phyloP scores from a whole-genome alignment of 1,139 yeast genomes.

The Wickerhamomyces sp. region DNA sequence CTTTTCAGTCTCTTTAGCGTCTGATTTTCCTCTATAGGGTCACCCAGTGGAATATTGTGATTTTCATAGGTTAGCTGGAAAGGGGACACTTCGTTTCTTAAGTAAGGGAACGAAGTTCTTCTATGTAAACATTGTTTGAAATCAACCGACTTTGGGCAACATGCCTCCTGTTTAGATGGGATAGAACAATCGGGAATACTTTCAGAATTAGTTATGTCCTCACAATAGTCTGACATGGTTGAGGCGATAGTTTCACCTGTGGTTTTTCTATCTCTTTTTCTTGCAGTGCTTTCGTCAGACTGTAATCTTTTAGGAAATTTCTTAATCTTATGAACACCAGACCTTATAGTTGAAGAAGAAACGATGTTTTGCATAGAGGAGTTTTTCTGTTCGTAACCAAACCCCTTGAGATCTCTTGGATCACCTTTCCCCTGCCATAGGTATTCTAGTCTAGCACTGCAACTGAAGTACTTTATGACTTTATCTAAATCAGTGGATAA shows the following conservation, averaged over 20 bases:
- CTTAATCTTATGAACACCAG: slow-evolving; percentile 29
- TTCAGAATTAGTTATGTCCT: background rate
- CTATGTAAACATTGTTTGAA: slow-evolving; percentile 32
- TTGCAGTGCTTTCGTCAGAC: slow-evolving; percentile 11
- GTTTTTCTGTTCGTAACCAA: slow-evolving; percentile 19
- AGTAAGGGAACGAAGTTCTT: slow-evolving; percentile 42
- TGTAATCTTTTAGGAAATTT: slow-evolving; percentile 23
- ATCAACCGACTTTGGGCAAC: slow-evolving; percentile 9
- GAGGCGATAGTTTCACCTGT: background rate
- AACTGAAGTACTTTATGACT: slow-evolving; percentile 36
- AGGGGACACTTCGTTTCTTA: slow-evolving; percentile 30
- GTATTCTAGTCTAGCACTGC: slow-evolving; percentile 43
- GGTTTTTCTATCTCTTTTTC: slow-evolving; percentile 6
- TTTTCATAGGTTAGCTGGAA: slow-evolving; percentile 25
- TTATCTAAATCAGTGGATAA: slow-evolving; percentile 47
- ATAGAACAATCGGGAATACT: background rate
- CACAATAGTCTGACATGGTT: background rate
- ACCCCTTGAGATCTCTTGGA: slow-evolving; percentile 21
- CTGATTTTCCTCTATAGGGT: slow-evolving; percentile 1
- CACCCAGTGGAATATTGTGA: slow-evolving; percentile 12
- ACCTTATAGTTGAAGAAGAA: slow-evolving; percentile 18
- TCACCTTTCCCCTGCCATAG: slow-evolving; percentile 47
- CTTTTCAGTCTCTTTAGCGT: slow-evolving; percentile 33
- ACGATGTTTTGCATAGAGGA: slow-evolving; percentile 1
- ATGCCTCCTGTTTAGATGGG: background rate